Evolutionary conservation across 75 land plant species (phyloP).

Genomic region (Larix kaempferi): DNA sequence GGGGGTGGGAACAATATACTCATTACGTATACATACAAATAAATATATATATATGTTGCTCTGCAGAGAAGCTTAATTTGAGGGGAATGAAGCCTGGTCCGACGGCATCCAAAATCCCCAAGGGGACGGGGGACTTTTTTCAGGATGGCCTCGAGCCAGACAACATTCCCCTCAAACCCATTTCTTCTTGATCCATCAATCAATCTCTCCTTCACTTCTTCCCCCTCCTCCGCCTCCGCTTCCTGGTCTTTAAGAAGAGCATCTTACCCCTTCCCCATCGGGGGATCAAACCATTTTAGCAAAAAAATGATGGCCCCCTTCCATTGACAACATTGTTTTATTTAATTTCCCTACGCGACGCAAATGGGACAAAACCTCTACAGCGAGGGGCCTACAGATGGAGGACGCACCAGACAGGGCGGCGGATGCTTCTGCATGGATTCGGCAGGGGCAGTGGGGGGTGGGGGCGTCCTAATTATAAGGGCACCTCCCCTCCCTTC

Average conservation of each 20-base stretch:
- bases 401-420: slow-evolving; percentile 4
- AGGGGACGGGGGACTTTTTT: neutral
- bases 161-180: slow-evolving; percentile 11
- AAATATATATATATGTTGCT: too few species aligned
- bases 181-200: neutral
- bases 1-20: too few species aligned
- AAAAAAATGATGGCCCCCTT: neutral
- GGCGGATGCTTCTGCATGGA: slow-evolving; percentile 13
- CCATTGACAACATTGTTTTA: too few species aligned
- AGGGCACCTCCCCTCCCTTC: neutral
- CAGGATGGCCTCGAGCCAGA: slow-evolving; percentile 9
- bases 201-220: neutral
- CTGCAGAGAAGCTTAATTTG: neutral
- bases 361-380: neutral
- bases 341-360: too few species aligned
- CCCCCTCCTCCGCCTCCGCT: neutral
- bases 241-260: neutral
- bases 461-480: slow-evolving; percentile 5
- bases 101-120: neutral
- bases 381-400: neutral
- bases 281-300: slow-evolving; percentile 5
- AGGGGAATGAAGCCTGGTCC: slow-evolving; percentile 18
- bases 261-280: neutral
- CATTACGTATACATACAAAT: too few species aligned
- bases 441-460: neutral